Base-by-base conservation (phyloP, 2,329 filamentous ascomycete genomes). In the Aureobasidium sp. region DNA sequence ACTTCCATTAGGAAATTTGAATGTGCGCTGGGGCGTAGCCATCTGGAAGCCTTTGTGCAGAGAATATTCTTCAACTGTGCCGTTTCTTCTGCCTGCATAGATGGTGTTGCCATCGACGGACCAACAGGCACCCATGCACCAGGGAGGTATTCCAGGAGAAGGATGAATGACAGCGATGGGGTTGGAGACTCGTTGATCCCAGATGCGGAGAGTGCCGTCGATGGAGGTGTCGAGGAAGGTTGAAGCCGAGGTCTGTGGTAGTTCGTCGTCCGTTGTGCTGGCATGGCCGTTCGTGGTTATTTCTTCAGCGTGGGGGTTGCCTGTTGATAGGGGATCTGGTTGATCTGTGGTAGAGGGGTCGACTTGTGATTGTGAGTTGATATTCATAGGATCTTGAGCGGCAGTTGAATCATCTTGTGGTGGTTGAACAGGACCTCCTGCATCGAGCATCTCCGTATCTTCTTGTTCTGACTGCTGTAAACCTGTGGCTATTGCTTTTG, bases 71-170 rank as follows among this genome's bases (percentile, higher is more conserved):
- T 99, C 94, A 0, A 99, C 94, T 0, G 91, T 95, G 57, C 91
- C 84, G 73, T 97, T 97, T 62, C 94, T 83, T 32, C 94, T 82
- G 0, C 94, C 94, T 0, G 89, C 92, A 75, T 96, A 99, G 68
- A 99, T 92, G 74, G 85, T 91, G 75, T 97, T 97, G 15, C 94
- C 94, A 72, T 97, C 90, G 0, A 91, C 91, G 60, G 89, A 93
- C 94, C 94, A 99, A 77, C 91, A 96, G 0, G 91, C 91, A 66
- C 90, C 92, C 86, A 96, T 97, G 74, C 93, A 97, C 93, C 93
- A 99, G 0, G 93, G 94, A 1, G 94, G 93, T 0, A 91, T 89
- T 21, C 86, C 86, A 11, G 85, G 83, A 11, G 86, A 80, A 21
- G 89, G 90, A 1, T 81, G 80, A 62, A 97, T 93, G 34, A 87